phyloP scores from a whole-genome alignment of 495 filamentous ascomycete species.

The Neurospora terricola region DNA sequence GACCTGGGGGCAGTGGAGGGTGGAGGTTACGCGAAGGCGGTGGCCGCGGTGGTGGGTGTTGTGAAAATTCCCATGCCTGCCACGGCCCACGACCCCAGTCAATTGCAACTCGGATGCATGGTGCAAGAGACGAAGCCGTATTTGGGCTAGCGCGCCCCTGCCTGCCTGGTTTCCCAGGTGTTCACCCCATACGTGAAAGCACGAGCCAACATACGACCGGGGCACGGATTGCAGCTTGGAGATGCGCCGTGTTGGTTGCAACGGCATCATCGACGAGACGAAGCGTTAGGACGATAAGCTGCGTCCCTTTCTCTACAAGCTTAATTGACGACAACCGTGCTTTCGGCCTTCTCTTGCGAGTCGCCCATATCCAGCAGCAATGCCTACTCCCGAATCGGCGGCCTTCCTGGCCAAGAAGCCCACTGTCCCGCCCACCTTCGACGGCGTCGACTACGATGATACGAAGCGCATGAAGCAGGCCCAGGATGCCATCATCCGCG shows the following conservation, averaged over 20 bases:
- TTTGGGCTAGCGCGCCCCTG: not conserved
- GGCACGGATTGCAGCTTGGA: not conserved
- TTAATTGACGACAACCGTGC: not conserved
- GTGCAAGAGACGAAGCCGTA: not conserved
- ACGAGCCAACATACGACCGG: not conserved
- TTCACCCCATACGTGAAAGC: not conserved
- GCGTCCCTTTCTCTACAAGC: not conserved
- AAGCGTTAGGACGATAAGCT: not conserved
- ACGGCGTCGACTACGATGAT: constrained; percentile 95
- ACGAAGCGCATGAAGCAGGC: constrained; percentile 81
- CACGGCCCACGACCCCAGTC: not conserved
- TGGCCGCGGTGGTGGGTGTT: not conserved
- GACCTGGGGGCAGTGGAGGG: not conserved
- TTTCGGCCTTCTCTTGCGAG: not conserved
- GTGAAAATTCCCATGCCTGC: not conserved
- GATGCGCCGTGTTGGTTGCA: not conserved
- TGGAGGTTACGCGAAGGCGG: not conserved
- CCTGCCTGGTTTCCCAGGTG: not conserved
- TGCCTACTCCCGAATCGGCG: constrained; percentile 86
- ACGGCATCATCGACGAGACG: not conserved
- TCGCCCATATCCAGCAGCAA: constrained; percentile 12
- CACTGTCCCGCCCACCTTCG: constrained; percentile 84
- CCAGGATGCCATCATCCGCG: constrained; percentile 85
- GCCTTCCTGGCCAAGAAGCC: constrained; percentile 92
- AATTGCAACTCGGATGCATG: not conserved